These are phyloP conservation scores for Marchantia paleacea DNA, from an alignment of 225 moss, liverwort and hornwort genomes.

Conservation along the genomic window DNA sequence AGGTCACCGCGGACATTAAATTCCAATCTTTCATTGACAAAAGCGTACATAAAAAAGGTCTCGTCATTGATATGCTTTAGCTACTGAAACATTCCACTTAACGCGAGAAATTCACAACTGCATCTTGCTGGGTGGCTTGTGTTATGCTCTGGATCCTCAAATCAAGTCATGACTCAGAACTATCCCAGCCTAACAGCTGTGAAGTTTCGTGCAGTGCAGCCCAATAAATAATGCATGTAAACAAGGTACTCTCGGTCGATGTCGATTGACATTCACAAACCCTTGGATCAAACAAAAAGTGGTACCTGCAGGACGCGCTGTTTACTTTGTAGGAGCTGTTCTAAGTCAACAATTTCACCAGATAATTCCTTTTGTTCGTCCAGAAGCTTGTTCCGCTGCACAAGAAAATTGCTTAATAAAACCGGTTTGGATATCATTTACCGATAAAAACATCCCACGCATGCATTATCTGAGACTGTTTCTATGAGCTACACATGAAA, in stretches of 20 bases:
- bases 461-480: not conserved
- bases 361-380: constrained; percentile 67
- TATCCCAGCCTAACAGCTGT: not conserved
- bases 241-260: not conserved
- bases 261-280: not conserved
- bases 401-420: not conserved
- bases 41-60: no score
- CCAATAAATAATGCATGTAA: not conserved
- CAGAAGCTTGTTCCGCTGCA: constrained; percentile 77
- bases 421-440: no score
- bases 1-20: no score
- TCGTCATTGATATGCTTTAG: no score
- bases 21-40: no score
- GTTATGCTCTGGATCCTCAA: not conserved
- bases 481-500: not conserved
- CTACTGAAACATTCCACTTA: no score
- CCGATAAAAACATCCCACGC: no score
- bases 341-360: constrained; percentile 62
- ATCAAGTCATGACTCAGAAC: not conserved
- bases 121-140: no score
- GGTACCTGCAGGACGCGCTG: constrained; percentile 78
- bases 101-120: no score
- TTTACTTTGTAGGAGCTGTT: constrained; percentile 72
- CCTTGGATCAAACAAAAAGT: not conserved
- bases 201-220: not conserved